These are phyloP conservation scores for Rutstroemia sp. DNA, from an alignment of 2,329 filamentous ascomycete genomes.

Conservation along the genomic window DNA sequence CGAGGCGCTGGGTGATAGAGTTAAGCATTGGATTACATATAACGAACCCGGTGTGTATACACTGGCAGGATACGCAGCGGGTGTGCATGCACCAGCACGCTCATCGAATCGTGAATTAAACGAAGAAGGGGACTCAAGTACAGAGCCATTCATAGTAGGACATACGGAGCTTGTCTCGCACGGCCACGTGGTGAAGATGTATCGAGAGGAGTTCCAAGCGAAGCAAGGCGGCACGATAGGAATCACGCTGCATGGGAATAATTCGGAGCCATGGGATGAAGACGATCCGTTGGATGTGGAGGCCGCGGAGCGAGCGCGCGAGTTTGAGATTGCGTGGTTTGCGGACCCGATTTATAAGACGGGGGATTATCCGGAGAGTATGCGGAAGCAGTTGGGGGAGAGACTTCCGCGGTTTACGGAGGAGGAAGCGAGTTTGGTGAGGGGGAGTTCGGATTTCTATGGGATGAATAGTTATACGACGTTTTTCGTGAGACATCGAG, in stretches of 20 bases:
- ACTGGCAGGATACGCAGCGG: conserved; percentile 70
- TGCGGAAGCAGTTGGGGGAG: conserved; percentile 72
- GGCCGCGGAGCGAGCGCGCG: conserved; percentile 69
- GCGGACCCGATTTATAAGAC: conserved; percentile 72
- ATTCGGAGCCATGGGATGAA: conserved; percentile 65
- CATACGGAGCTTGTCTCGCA: conserved; percentile 78
- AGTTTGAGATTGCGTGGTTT: conserved; percentile 83
- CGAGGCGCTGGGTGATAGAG: conserved; percentile 57
- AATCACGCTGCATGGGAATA: conserved; percentile 70
- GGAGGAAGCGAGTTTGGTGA: conserved; percentile 59
- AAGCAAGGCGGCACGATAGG: conserved; percentile 68
- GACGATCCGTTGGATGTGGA: conserved; percentile 65
- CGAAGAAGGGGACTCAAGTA: conserved; percentile 61
- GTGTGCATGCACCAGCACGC: conserved; percentile 71
- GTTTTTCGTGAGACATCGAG: conserved; percentile 71
- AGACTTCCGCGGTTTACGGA: conserved; percentile 68
- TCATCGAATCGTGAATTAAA: conserved; percentile 66
- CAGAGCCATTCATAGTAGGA: conserved; percentile 73
- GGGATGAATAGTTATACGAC: conserved; percentile 90
- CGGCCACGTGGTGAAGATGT: conserved; percentile 69
- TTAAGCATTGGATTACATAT: conserved; percentile 83
- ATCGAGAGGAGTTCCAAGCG: conserved; percentile 71
- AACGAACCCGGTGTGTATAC: conserved; percentile 83
- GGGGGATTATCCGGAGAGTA: conserved; percentile 74
- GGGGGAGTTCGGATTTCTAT: conserved; percentile 83